These are phyloP conservation scores for Roridomyces roridus DNA, from an alignment of 768 basidiomycete genomes.

Conservation along the genomic window DNA sequence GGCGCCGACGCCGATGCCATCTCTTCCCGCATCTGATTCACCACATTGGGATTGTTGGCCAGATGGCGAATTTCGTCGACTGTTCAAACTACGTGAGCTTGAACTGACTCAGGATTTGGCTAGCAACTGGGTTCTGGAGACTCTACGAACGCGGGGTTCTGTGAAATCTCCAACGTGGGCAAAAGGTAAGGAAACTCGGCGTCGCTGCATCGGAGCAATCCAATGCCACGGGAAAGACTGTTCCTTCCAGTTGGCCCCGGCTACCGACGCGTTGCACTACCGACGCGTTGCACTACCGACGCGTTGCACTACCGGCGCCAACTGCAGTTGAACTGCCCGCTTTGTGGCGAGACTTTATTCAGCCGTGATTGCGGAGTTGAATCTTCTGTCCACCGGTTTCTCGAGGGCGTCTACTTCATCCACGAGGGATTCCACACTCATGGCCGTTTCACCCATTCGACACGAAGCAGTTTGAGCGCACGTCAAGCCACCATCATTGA, in stretches of 20 bases:
- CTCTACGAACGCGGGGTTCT: neutral
- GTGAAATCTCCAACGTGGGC: neutral
- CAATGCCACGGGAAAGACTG: neutral
- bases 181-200: no score
- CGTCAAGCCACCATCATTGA: no score
- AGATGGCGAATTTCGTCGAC: neutral
- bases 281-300: no score
- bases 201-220: neutral
- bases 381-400: neutral
- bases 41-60: slow-evolving; percentile 4
- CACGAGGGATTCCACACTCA: neutral
- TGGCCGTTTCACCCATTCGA: neutral
- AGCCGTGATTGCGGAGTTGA: neutral
- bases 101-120: neutral
- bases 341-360: neutral
- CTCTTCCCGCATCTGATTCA: no score
- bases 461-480: no score
- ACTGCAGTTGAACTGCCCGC: neutral
- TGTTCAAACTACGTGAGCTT: neutral
- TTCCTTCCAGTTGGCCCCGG: neutral
- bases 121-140: neutral
- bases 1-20: no score
- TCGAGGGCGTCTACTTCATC: neutral
- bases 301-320: neutral
- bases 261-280: no score